Evolutionary conservation across 2,329 filamentous ascomycete species (phyloP), one percentile per base, ranked within the genome.

Genomic region (Alternaria brassicicola): DNA sequence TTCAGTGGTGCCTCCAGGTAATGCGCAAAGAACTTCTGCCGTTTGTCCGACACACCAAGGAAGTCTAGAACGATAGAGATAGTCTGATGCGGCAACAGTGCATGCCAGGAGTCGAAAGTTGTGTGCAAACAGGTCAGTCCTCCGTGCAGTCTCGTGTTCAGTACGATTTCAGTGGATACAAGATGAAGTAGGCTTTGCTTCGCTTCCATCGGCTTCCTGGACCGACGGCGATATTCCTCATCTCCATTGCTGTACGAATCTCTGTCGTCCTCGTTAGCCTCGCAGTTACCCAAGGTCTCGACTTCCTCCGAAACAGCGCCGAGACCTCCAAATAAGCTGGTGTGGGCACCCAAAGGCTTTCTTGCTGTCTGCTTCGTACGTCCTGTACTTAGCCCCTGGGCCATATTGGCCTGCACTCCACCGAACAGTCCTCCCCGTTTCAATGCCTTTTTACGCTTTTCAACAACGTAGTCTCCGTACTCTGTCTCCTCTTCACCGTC

Each of bases 1-100:
- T 81, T 82, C 39, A 84, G 64, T 0, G 81, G 82, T 6, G 81
- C 77, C 46, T 80, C 71, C 6, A 83, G 67, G 49, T 81, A 81
- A 33, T 77, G 80, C 38, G 71, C 72, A 65, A 82, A 82, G 66
- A 84, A 84, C 0, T 59, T 59, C 19, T 76, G 73, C 77, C 80
- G 82, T 41, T 75, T 73, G 6, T 75, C 64, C 3, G 77, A 76
- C 15, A 82, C 78, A 3, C 81, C 81, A 26, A 82, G 69, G 56
- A 81, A 83, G 4, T 74, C 68, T 61, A 84, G 76, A 0, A 82
- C 70, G 1, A 76, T 67, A 31, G 79, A 74, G 4, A 81, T 75
- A 9, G 80, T 82, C 28, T 73, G 76, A 64, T 84, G 82, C 1
- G 82, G 73, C 1, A 84, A 69, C 0, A 74, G 58, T 5, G 69